phyloP scores from a whole-genome alignment of 768 basidiomycete genomes.

The Serendipita vermifera region DNA sequence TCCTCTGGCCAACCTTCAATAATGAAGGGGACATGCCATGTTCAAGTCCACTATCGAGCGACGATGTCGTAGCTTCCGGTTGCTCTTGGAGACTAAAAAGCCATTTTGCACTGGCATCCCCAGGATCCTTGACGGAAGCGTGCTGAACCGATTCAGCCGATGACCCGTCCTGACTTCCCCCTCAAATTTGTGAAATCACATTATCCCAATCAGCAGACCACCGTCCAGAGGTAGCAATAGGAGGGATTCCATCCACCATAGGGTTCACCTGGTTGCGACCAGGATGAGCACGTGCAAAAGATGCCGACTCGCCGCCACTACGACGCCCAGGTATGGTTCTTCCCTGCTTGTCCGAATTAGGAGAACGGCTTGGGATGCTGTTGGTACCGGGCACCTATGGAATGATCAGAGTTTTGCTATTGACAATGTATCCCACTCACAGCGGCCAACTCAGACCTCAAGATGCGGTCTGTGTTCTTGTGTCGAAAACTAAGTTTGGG shows the following conservation, averaged over 20 bases:
- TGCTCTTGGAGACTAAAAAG: not conserved
- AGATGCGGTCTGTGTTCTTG: too few relatives aligned
- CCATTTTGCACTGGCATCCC: not conserved
- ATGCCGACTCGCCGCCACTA: not conserved
- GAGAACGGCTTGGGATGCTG: not conserved
- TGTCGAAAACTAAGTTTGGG: too few relatives aligned
- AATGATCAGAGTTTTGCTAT: too few relatives aligned
- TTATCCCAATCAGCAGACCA: slow-evolving; percentile 1
- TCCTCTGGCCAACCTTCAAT: not conserved
- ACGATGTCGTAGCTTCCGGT: not conserved
- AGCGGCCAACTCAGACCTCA: too few relatives aligned
- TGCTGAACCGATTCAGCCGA: not conserved
- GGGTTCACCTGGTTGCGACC: not conserved
- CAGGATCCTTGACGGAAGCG: not conserved
- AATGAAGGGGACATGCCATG: not conserved
- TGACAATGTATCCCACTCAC: too few relatives aligned
- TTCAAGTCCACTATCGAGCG: not conserved
- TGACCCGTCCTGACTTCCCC: not conserved
- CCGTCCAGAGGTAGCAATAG: not conserved
- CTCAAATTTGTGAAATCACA: not conserved
- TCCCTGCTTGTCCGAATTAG: not conserved
- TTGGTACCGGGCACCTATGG: not conserved
- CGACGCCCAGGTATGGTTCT: not conserved
- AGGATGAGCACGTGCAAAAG: not conserved
- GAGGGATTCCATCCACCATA: not conserved